phyloP scores from a whole-genome alignment of 2,329 filamentous ascomycete genomes.

The Chaetoscypha palmicola region DNA sequence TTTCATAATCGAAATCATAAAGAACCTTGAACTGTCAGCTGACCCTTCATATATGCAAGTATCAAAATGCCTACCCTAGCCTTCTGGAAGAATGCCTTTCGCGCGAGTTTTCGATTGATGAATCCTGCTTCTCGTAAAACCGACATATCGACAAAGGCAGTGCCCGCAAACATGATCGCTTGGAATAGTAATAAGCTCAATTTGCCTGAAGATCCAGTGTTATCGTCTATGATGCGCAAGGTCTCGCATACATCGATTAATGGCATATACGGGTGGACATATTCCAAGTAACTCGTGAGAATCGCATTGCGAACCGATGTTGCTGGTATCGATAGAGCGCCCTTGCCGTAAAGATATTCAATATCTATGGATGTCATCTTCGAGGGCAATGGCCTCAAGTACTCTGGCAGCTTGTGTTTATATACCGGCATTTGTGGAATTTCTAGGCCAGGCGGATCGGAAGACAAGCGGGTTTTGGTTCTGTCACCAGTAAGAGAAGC shows the following conservation, averaged over 20 bases:
- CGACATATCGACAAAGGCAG: conserved; percentile 78
- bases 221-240: conserved; percentile 51
- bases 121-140: conserved; percentile 73
- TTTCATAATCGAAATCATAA: conserved; percentile 94
- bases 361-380: conserved; percentile 77
- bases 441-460: conserved; percentile 12
- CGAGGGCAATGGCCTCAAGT: conserved; percentile 71
- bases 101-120: conserved; percentile 67
- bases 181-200: conserved; percentile 86
- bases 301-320: conserved; percentile 69
- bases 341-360: conserved; percentile 75
- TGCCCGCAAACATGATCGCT: conserved; percentile 88
- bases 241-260: conserved; percentile 64
- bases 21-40: conserved; percentile 50
- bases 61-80: conserved; percentile 76
- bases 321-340: conserved; percentile 71
- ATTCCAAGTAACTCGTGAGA: conserved; percentile 76
- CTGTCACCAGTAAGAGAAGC: conserved; percentile 26
- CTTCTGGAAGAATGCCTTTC: conserved; percentile 84
- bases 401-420: conserved; percentile 45
- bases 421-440: conserved; percentile 2
- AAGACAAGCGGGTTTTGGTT: conserved; percentile 19
- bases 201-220: conserved; percentile 62
- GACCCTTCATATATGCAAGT: too few relatives aligned
- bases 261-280: conserved; percentile 91